These are phyloP conservation scores for Backusella tuberculispora DNA, from an alignment of 192 early-diverging fungal genomes.

Conservation along the genomic window DNA sequence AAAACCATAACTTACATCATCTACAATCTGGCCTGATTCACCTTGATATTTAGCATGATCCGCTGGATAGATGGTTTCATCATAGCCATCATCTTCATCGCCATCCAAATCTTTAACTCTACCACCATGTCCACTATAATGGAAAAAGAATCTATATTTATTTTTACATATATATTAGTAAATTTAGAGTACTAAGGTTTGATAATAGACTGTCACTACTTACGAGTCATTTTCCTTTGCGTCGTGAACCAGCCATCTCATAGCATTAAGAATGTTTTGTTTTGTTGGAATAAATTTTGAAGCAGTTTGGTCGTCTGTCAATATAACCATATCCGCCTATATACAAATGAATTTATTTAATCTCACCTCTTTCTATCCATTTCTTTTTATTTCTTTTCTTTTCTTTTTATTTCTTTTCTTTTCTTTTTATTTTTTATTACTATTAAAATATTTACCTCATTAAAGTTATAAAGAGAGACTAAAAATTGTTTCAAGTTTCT, in stretches of 20 bases:
- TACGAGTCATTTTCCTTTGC: conserved; percentile 76
- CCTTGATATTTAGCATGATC: conserved; percentile 56
- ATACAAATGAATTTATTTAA: neutral
- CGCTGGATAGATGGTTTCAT: conserved; percentile 78
- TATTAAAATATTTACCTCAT: conserved; percentile 38
- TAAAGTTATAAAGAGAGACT: conserved; percentile 65
- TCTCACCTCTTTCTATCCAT: neutral
- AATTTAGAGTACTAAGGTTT: neutral
- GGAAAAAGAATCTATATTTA: conserved; percentile 70
- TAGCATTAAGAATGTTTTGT: conserved; percentile 72
- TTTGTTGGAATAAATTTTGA: conserved; percentile 68
- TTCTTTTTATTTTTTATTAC: too few relatives aligned
- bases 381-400: neutral
- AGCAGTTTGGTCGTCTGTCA: conserved; percentile 77
- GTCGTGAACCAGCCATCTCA: conserved; percentile 79
- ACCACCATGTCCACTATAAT: conserved; percentile 80
- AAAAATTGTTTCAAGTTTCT: conserved; percentile 75
- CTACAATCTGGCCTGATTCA: conserved; percentile 65
- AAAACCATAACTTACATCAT: conserved; percentile 52
- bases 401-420: too few relatives aligned
- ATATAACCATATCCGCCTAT: conserved; percentile 67
- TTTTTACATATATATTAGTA: neutral
- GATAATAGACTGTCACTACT: conserved; percentile 3
- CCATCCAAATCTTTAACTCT: conserved; percentile 57
- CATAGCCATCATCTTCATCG: conserved; percentile 78